phyloP scores from a whole-genome alignment of 2,329 filamentous ascomycete genomes.

The Neurospora sp. region DNA sequence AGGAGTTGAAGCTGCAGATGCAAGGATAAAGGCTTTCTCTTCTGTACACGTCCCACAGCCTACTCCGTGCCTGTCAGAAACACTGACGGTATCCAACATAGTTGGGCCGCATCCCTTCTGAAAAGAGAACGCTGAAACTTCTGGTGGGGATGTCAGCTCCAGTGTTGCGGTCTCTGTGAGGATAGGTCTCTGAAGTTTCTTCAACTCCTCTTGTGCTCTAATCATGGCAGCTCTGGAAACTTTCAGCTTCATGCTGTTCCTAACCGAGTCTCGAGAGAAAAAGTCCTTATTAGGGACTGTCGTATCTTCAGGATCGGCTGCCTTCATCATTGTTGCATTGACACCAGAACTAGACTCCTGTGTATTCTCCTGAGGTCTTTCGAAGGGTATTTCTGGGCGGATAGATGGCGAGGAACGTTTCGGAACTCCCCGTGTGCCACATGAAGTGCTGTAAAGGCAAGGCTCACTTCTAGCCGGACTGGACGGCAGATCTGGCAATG shows the following conservation, averaged over 20 bases:
- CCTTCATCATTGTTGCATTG: neutral
- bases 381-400: neutral
- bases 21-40: conserved; percentile 3
- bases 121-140: neutral
- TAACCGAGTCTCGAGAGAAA: neutral
- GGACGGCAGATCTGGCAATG: conserved; percentile 35
- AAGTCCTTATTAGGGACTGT: neutral
- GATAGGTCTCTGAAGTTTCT: neutral
- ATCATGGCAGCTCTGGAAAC: conserved; percentile 13
- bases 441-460: neutral
- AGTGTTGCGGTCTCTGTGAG: neutral
- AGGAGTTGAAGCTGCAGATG: conserved; percentile 1
- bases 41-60: neutral
- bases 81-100: neutral
- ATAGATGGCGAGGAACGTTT: neutral
- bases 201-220: conserved; percentile 5
- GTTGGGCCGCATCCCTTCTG: neutral
- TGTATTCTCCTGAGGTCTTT: neutral
- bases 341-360: neutral
- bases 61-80: neutral
- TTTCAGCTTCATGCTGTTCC: conserved; percentile 10
- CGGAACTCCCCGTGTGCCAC: neutral
- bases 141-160: neutral
- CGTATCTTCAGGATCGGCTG: neutral
- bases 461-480: neutral